Evolutionary conservation across 495 filamentous ascomycete species (phyloP).

Genomic region (Penicillium malachiteum): DNA sequence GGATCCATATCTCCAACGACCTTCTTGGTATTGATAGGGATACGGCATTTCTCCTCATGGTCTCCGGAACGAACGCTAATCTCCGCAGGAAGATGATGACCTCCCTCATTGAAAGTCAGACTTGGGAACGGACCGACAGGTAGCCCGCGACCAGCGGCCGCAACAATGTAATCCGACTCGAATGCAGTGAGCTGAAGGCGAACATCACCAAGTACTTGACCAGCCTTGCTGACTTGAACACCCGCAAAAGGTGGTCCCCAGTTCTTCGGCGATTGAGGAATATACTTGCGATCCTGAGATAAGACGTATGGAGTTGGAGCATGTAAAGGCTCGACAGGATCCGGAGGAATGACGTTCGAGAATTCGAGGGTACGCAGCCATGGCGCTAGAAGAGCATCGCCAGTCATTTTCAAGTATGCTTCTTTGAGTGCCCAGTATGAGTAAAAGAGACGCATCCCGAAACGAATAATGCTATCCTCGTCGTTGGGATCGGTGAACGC

Average conservation of each 20-base stretch:
- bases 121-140: slow-evolving; percentile 25
- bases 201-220: slow-evolving; percentile 49
- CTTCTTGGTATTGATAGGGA: slow-evolving; percentile 14
- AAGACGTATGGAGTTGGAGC: slow-evolving; percentile 5
- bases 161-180: slow-evolving; percentile 62
- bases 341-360: slow-evolving; percentile 58
- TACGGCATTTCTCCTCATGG: slow-evolving; percentile 1
- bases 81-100: slow-evolving; percentile 8
- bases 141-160: slow-evolving; percentile 46
- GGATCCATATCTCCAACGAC: slow-evolving; percentile 20
- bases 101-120: slow-evolving; percentile 1
- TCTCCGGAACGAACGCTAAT: neutral
- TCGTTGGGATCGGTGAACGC: slow-evolving; percentile 27
- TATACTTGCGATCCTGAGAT: slow-evolving; percentile 4
- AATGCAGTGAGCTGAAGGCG: slow-evolving; percentile 60
- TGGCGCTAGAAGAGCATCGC: slow-evolving; percentile 77
- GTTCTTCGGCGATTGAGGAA: slow-evolving; percentile 17
- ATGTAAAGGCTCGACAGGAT: slow-evolving; percentile 22
- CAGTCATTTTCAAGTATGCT: slow-evolving; percentile 91
- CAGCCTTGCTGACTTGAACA: slow-evolving; percentile 52
- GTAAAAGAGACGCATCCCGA: slow-evolving; percentile 75
- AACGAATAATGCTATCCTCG: slow-evolving; percentile 44
- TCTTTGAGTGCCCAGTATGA: slow-evolving; percentile 88
- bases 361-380: slow-evolving; percentile 76
- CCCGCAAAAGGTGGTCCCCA: slow-evolving; percentile 55